Evolutionary conservation across 2,329 filamentous ascomycete genomes (phyloP).

Genomic region (Polychaeton citri): DNA sequence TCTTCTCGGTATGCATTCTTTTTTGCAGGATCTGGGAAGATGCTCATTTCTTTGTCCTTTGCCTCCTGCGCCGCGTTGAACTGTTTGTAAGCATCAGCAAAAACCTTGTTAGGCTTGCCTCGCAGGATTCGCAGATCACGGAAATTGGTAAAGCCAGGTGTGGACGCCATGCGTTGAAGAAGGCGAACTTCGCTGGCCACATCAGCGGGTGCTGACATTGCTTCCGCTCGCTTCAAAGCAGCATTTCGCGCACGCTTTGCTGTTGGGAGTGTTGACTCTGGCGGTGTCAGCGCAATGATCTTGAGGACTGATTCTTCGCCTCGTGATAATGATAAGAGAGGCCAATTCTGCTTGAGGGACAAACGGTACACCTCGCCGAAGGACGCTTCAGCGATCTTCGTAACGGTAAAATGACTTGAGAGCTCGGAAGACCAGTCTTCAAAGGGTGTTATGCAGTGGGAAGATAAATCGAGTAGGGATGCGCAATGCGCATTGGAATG

Average conservation of each 20-base stretch:
- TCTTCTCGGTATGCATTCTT: constrained; percentile 39
- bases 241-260: constrained; percentile 37
- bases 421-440: constrained; percentile 28
- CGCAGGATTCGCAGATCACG: constrained; percentile 45
- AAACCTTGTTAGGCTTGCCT: constrained; percentile 40
- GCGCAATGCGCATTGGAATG: constrained; percentile 15
- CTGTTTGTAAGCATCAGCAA: constrained; percentile 32
- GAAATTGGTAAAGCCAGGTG: constrained; percentile 51
- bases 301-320: constrained; percentile 36
- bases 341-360: constrained; percentile 19
- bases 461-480: constrained; percentile 15
- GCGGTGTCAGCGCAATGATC: constrained; percentile 26
- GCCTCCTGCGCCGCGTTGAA: constrained; percentile 32
- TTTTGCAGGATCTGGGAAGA: constrained; percentile 44
- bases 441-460: constrained; percentile 24
- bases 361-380: constrained; percentile 54
- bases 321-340: constrained; percentile 12
- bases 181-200: constrained; percentile 37
- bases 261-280: constrained; percentile 27
- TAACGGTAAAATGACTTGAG: constrained; percentile 33
- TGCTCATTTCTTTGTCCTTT: constrained; percentile 25
- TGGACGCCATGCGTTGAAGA: constrained; percentile 43
- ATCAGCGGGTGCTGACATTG: constrained; percentile 31
- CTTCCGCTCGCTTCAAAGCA: constrained; percentile 26
- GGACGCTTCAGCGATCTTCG: constrained; percentile 52